Evolutionary conservation across 345 rosid genomes (phyloP), one percentile per base, ranked within the genome.

Genomic region (Eucalyptus regnans): DNA sequence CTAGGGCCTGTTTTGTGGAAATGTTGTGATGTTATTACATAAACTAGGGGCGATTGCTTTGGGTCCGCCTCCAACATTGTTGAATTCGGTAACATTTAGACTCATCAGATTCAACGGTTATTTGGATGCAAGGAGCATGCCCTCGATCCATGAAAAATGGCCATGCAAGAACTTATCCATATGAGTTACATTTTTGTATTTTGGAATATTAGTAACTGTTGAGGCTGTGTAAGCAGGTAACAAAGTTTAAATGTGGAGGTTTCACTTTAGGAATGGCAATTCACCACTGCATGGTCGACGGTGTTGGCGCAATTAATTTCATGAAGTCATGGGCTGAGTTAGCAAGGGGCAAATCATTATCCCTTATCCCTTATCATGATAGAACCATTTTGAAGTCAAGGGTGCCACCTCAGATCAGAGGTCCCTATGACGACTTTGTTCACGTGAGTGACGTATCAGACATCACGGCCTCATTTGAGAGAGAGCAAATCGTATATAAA

Each of bases 221-320:
- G 6, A 66, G 76, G 37, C 20, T 14, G 20, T 7, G 20, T 23
- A 49, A 43, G 9, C 95, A 94, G 86, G 89, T 95, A 50, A 94
- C 97, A 12, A 90, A 88, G 54, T 94, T 94, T 88, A 80, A 91
- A 51, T 95, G 97, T 52, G 97, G 97, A 25, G 96, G 97, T 37
- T 86, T 95, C 88, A 91, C 95, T 7, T 68, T 95, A 85, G 96
- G 93, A 43, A 93, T 95, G 91, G 93, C 94, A 46, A 90, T 95
- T 29, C 90, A 95, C 64, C 97, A 95, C 88, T 89, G 94, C 3
- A 76, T 94, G 3, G 93, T 93, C 66, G 97, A 95, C 90, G 97
- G 97, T 44, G 90, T 86, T 80, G 95, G 95, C 18, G 94, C 93
- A 66, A 88, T 94, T 88, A 94, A 93, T 66, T 91, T 95, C 86